phyloP scores from a whole-genome alignment of 2,329 filamentous ascomycete genomes.

The Penicillium italicum region DNA sequence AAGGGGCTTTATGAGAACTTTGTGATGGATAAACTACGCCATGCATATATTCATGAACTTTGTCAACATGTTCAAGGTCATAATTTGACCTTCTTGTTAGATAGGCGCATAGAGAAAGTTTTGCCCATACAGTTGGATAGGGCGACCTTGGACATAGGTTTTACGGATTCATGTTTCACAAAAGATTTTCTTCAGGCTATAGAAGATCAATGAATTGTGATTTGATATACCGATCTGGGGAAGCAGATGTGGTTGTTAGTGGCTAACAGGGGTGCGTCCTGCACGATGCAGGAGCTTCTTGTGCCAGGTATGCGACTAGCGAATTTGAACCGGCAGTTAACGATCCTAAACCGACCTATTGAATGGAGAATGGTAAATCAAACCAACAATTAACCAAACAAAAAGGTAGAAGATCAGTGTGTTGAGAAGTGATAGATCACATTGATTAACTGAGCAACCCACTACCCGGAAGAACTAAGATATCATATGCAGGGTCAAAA shows the following conservation, averaged over 20 bases:
- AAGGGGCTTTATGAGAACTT: background rate
- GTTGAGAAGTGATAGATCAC: background rate
- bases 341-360: background rate
- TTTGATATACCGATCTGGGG: background rate
- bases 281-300: constrained; percentile 11
- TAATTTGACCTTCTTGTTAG: background rate
- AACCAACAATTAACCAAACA: background rate
- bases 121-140: background rate
- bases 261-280: constrained; percentile 2
- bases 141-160: background rate
- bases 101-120: background rate
- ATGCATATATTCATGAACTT: background rate
- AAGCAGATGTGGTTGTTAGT: background rate
- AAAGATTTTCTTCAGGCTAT: background rate
- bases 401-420: background rate
- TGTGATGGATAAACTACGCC: background rate
- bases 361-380: background rate
- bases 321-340: background rate
- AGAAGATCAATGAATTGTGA: background rate
- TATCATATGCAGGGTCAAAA: background rate
- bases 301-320: constrained; percentile 7
- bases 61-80: background rate
- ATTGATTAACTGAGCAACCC: background rate
- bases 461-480: background rate
- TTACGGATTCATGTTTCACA: background rate